phyloP scores from a whole-genome alignment of 352 stramenopile species.

The Phytopythium montanum region DNA sequence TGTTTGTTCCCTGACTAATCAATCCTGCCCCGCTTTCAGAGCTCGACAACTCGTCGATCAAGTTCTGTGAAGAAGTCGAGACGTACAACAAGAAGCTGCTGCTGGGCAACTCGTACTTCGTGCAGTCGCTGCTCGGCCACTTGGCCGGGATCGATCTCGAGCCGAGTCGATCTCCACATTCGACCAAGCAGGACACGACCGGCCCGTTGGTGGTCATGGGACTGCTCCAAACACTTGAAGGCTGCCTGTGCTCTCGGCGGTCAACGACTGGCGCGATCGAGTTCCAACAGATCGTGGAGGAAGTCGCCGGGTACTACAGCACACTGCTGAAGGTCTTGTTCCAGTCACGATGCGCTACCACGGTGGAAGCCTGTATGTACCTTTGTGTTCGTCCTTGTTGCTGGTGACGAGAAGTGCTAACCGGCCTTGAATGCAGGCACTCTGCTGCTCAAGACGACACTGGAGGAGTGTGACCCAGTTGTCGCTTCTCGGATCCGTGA shows the following conservation, averaged over 20 bases:
- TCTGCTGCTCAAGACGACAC: conserved; percentile 89
- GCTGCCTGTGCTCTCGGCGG: conserved; percentile 83
- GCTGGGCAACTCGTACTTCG: conserved; percentile 68
- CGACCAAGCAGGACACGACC: conserved; percentile 11
- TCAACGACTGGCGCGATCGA: conserved; percentile 80
- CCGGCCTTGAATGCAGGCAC: conserved; percentile 53
- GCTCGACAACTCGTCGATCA: conserved; percentile 44
- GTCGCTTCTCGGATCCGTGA: conserved; percentile 87
- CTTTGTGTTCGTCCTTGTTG: not conserved
- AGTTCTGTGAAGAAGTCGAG: conserved; percentile 67
- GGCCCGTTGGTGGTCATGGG: conserved; percentile 90
- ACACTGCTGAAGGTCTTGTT: conserved; percentile 88
- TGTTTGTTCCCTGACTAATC: conserved; percentile 8
- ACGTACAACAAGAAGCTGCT: conserved; percentile 71
- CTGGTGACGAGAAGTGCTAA: not conserved
- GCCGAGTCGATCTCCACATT: conserved; percentile 3
- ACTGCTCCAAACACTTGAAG: conserved; percentile 89
- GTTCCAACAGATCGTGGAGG: conserved; percentile 55
- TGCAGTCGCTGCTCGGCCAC: conserved; percentile 56
- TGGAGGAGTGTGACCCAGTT: conserved; percentile 83
- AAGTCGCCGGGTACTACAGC: conserved; percentile 74
- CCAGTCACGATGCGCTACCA: conserved; percentile 85
- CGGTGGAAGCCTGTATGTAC: conserved; percentile 73
- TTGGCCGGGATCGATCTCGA: conserved; percentile 59
- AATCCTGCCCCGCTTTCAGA: conserved; percentile 19